Base-by-base conservation (phyloP, 129 eudicot species). In the Smallanthus sonchifolius region DNA sequence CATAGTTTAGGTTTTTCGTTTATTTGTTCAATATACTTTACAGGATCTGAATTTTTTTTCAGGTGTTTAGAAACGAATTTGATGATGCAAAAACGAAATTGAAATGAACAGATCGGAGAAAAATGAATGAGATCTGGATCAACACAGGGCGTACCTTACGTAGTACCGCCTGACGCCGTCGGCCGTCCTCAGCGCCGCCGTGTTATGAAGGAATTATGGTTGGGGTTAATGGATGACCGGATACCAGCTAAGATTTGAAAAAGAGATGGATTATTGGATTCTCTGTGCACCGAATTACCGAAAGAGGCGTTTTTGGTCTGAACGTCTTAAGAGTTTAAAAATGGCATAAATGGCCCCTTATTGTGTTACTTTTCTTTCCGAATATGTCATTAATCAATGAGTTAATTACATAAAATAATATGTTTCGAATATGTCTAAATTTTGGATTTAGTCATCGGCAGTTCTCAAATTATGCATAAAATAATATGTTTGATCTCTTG, bases 1-100 rank as follows among this genome's bases (percentile, higher is more conserved):
- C 98, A 93, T 91, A 47, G 39, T 76, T 60, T 6, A 7, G 2
- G 49, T 39, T 65, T 24, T 5, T n/a, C 66, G 45, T 11, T 63
- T 2, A 59, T 43, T 30, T 10, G 34, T 73, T 42, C 10, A 36
- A 60, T 59, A 10, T 60, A 47, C 60, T 67, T 59, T 42, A 59
- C 49, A 32, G 72, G 71, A 75, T 65, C 72, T 75, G 65, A 14
- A 36, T 24, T 24, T 24, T 6, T 49, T 43, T 74, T 61, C 16
- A 35, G 10, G 36, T 65, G 7, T 52, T 35, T 3, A 34, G 47
- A 15, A 30, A 5, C 17, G 36, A 56, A 13, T 54, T 77, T 38
- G 69, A 78, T 72, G 64, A 78, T 48, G 72, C 51, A 19, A 43
- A 71, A 80, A 47, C 7, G 32, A 32, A 79, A 75, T 7, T 47